Evolutionary conservation across 2,329 filamentous ascomycete species (phyloP), one percentile per base, ranked within the genome.

Genomic region (Pseudodiploospora longispora): DNA sequence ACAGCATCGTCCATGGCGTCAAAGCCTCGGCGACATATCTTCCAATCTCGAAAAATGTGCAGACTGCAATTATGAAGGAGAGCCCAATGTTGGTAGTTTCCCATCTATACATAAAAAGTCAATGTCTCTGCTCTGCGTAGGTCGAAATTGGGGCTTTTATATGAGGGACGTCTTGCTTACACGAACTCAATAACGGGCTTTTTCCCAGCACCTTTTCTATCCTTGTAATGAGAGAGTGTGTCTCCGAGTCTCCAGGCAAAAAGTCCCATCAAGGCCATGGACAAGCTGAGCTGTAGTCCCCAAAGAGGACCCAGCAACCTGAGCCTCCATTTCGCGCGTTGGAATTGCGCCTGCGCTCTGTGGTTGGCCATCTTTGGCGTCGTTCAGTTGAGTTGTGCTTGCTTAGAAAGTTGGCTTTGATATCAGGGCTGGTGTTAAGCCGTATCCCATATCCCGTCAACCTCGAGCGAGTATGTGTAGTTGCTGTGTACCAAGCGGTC

Each of bases 1-100:
- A 70, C 4, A 79, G 59, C 63, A 80, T 68, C 5, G 69, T 70
- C 58, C 75, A 71, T 2, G 76, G 75, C 8, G 76, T 78, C 43
- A 80, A 56, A 1, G 69, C 66, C 55, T 78, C 73, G 30, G 67
- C 62, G 39, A 67, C 63, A 46, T 66, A 70, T 50, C 63, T 69
- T 36, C 63, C 67, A 30, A 76, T 64, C 49, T 76, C 71, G 46
- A 72, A 53, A 36, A 71, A 57, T 10, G 66, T 74, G 55, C 73
- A 66, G 30, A 70, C 31, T 5, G 75, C 66, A 1, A 69, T 66
- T 33, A 74, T 47, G 28, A 71, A 57, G 10, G 74, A 71, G 42
- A 79, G 64, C 42, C 48, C 66, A 40, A 80, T 66, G 50, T 77
- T 79, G 41, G 67, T 68, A 27, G 58, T 62, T 56, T 78, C 72